A percentile compares a stretch with the other conserved stretches of the same genome.
Evolutionary conservation across 495 filamentous ascomycete species (phyloP).

Genomic region (Penicillium cinerascens): DNA sequence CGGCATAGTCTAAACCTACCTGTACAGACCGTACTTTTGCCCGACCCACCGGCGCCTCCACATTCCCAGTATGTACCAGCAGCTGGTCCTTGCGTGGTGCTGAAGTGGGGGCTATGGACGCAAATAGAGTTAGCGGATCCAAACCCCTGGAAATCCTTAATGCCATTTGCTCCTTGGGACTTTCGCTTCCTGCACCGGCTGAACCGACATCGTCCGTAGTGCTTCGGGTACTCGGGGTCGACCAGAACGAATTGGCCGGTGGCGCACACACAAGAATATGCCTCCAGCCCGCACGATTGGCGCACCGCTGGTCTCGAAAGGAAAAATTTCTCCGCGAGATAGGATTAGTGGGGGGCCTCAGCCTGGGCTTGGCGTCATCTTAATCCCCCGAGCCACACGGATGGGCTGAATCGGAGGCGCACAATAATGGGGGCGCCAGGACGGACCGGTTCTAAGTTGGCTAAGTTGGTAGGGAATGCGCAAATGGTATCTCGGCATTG

Average conservation of each 20-base stretch:
- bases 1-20: background rate
- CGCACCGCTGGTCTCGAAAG: too few relatives aligned
- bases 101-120: conserved; percentile 3
- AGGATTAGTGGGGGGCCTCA: background rate
- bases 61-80: conserved; percentile 1
- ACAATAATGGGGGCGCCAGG: background rate
- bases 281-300: too few relatives aligned
- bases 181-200: background rate
- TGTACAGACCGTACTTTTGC: conserved; percentile 7
- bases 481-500: background rate
- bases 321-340: background rate
- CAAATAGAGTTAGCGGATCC: conserved; percentile 24
- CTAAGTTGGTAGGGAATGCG: background rate
- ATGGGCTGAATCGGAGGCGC: too few relatives aligned
- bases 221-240: background rate
- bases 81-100: conserved; percentile 4
- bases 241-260: too few relatives aligned
- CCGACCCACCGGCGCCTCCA: background rate
- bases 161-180: conserved; percentile 1
- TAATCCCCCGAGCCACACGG: too few relatives aligned
- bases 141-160: conserved; percentile 18
- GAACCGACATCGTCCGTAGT: background rate
- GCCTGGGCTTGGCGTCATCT: too few relatives aligned
- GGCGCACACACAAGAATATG: background rate
- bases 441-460: too few relatives aligned